These are phyloP conservation scores for Globisporangium yorkense DNA, from an alignment of 352 stramenopile species.

Conservation along the genomic window DNA sequence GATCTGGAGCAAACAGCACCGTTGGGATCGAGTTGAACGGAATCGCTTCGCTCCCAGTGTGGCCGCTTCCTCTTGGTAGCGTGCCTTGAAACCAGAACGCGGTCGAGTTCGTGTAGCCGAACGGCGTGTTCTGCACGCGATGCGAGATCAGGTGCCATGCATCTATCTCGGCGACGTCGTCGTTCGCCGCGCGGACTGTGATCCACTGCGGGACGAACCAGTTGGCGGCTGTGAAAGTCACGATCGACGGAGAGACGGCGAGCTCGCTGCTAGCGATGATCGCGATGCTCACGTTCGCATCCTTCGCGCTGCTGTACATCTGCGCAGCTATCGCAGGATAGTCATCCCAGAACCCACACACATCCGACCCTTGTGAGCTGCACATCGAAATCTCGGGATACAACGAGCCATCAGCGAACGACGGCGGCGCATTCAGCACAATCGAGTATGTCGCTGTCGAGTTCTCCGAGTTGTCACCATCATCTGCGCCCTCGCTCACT, in stretches of 20 bases:
- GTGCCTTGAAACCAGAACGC: conserved; percentile 53
- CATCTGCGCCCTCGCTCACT: conserved; percentile 24
- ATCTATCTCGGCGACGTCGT: conserved; percentile 35
- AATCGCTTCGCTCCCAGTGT: conserved; percentile 13
- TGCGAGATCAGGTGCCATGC: conserved; percentile 40
- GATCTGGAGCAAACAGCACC: conserved; percentile 38
- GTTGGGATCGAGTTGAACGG: conserved; percentile 61
- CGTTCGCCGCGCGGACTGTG: conserved; percentile 35
- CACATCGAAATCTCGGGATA: conserved; percentile 25
- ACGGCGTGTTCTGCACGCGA: conserved; percentile 36
- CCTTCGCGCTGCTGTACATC: conserved; percentile 20
- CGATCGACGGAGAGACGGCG: conserved; percentile 37
- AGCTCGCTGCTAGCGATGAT: conserved; percentile 44
- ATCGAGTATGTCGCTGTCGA: conserved; percentile 34
- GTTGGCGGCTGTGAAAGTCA: conserved; percentile 54
- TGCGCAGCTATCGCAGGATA: conserved; percentile 23
- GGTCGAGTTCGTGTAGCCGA: conserved; percentile 41
- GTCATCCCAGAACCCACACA: conserved; percentile 41
- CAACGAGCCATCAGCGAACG: conserved; percentile 1
- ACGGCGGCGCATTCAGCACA: conserved; percentile 60
- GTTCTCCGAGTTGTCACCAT: background rate
- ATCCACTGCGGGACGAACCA: conserved; percentile 65
- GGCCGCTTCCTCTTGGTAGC: conserved; percentile 21
- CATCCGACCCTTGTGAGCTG: conserved; percentile 20
- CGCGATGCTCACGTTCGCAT: conserved; percentile 53